Percentiles rank a stretch among this genome's conserved stretches.
phyloP scores from a whole-genome alignment of 169 alveolate species.

The Miamiensis avidus region DNA sequence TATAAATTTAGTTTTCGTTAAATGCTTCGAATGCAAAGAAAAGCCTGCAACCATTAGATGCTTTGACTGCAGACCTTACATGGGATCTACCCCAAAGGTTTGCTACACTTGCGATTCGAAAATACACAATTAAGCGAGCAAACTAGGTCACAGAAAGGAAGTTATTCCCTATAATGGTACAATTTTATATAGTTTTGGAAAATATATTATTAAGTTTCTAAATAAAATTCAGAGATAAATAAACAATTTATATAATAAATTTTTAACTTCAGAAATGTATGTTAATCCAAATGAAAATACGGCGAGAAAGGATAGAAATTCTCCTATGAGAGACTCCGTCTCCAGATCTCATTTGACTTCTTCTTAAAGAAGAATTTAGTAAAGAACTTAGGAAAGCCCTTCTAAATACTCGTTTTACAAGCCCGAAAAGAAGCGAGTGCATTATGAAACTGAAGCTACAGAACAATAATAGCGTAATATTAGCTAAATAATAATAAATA shows the following conservation, averaged over 20 bases:
- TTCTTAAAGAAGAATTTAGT: too few species aligned
- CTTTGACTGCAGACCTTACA: neutral
- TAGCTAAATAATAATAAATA: too few species aligned
- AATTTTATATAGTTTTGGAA: too few species aligned
- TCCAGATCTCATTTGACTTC: neutral
- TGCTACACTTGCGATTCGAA: neutral
- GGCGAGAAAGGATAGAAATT: neutral
- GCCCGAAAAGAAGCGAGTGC: too few species aligned
- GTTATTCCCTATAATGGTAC: neutral
- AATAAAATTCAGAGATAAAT: neutral
- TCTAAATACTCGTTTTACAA: too few species aligned
- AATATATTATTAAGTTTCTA: too few species aligned
- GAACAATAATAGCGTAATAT: too few species aligned
- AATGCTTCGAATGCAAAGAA: neutral
- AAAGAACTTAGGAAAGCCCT: too few species aligned
- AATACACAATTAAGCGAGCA: neutral
- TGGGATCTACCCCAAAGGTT: neutral
- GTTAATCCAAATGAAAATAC: neutral
- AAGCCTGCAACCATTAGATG: neutral
- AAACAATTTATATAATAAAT: too few species aligned
- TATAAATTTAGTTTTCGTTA: neutral
- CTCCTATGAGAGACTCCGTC: neutral
- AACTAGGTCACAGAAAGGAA: neutral
- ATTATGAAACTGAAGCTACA: too few species aligned
- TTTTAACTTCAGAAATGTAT: too few species aligned